Evolutionary conservation across 768 basidiomycete genomes (phyloP), one percentile per base, ranked within the genome.

Genomic region (Clavaria fumosa): DNA sequence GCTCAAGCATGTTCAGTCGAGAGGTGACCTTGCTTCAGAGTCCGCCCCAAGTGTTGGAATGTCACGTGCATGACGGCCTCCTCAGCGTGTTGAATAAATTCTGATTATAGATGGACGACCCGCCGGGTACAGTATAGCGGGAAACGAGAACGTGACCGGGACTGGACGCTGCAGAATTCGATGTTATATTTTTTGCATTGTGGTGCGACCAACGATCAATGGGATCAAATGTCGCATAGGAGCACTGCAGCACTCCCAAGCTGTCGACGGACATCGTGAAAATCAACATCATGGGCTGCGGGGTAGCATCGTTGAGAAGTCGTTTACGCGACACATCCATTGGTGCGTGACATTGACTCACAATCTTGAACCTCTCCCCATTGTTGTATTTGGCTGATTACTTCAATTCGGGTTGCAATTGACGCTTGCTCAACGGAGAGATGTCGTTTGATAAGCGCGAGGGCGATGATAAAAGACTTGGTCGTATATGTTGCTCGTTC

Each of bases 301-400:
- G 30, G 35, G 26, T 34, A 39, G 36, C 30, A 23, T 23, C 15
- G 34, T 30, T 38, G 21, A 26, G 2, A n/a, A 40, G 22, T 37
- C 47, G 39, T 15, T 40, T 38, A 49, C 23, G 35, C 17, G 14
- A 27, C 6, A 37, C 10, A 23, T 12, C 15, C 15, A 22, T 10
- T 6, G 31, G n/a, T 33, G 38, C 35, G 23, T 38, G 34, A 45
- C 17, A 31, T 23, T 17, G 21, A 66, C 95, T 66, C 50, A 97
- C 93, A 86, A 55, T 97, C 95, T 63, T 97, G 95, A 0, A 99
- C 95, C 59, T 97, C 93, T n/a, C 95, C 95, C 95, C 95, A 99
- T 34, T 78, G 69, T 56, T 91, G 75, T 43, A 96, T 96, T 60
- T 97, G 93, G 53, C 88, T 91, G 44, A 77, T 67, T 0, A 99